phyloP scores from a whole-genome alignment of 2,329 filamentous ascomycete species.

The Phyllosticta ampelicida region DNA sequence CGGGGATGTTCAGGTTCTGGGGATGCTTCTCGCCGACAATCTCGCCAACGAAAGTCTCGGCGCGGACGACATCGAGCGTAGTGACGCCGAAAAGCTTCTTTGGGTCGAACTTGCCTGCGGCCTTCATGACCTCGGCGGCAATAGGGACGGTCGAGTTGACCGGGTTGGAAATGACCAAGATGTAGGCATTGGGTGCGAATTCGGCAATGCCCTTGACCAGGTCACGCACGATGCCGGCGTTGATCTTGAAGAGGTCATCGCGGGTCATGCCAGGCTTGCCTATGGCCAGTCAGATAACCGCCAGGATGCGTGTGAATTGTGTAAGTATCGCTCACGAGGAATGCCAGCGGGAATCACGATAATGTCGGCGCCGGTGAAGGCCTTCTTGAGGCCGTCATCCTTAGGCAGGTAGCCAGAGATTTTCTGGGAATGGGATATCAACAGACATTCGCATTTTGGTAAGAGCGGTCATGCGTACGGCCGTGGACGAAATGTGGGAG shows the following conservation, averaged over 20 bases:
- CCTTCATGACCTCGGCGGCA: constrained; percentile 92
- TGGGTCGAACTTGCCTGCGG: constrained; percentile 83
- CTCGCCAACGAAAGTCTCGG: constrained; percentile 89
- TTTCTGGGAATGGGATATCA: constrained; percentile 47
- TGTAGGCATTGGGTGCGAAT: constrained; percentile 81
- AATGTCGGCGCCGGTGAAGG: constrained; percentile 87
- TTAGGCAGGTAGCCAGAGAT: constrained; percentile 79
- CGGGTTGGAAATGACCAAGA: constrained; percentile 97
- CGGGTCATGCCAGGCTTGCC: constrained; percentile 99
- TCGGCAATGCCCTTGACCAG: constrained; percentile 82
- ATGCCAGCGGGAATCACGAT: constrained; percentile 97
- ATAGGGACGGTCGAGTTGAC: constrained; percentile 99
- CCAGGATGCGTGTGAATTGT: constrained; percentile 2
- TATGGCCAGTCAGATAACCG: constrained; percentile 28
- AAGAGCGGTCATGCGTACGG: constrained; percentile 42
- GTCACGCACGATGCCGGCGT: constrained; percentile 93
- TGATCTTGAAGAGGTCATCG: constrained; percentile 99
- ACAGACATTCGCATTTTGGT: constrained; percentile 1
- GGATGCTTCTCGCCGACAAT: constrained; percentile 75
- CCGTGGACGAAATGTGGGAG: constrained; percentile 89
- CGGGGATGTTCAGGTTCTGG: constrained; percentile 73
- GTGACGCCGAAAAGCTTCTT: constrained; percentile 97
- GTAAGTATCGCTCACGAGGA: constrained; percentile 58
- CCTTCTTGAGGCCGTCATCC: constrained; percentile 71
- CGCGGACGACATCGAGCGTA: constrained; percentile 94